Percentiles rank a stretch among this genome's conserved stretches.
Conservation (phyloP, 208 protist genomes). For the Leishmania major region DNA sequence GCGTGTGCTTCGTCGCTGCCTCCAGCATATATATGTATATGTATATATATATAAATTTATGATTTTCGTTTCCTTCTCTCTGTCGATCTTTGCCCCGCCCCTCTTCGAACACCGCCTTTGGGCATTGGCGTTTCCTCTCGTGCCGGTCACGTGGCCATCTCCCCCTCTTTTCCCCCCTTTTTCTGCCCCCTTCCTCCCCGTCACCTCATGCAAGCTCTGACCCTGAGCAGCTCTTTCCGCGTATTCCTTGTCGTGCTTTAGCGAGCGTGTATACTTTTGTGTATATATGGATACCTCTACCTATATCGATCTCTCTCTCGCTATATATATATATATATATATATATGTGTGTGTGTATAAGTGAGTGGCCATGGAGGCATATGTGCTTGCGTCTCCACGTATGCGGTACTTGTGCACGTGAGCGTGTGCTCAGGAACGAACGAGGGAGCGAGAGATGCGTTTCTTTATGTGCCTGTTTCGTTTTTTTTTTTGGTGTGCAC, state of each 20-base stretch:
- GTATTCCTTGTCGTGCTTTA: too few relatives aligned
- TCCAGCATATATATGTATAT: background rate
- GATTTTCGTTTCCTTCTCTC: background rate
- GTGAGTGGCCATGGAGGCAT: too few relatives aligned
- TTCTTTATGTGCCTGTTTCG: background rate
- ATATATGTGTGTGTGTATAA: too few relatives aligned
- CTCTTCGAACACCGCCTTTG: background rate
- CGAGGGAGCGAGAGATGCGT: background rate
- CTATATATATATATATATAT: too few relatives aligned
- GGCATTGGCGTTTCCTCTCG: background rate
- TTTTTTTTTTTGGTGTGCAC: too few relatives aligned
- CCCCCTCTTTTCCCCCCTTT: background rate
- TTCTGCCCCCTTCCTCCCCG: background rate
- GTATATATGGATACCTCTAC: too few relatives aligned
- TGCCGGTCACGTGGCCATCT: background rate
- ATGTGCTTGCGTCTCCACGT: too few relatives aligned
- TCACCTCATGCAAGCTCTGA: background rate
- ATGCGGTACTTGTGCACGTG: background rate
- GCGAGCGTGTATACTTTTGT: too few relatives aligned
- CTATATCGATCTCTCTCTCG: too few relatives aligned
- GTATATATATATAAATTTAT: background rate
- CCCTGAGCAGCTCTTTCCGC: background rate
- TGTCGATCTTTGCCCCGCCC: background rate
- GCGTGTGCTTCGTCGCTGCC: background rate
- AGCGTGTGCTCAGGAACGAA: too few relatives aligned